Evolutionary conservation across 164 flowering plant species (phyloP).

Genomic region (Paratinospora sagittata): DNA sequence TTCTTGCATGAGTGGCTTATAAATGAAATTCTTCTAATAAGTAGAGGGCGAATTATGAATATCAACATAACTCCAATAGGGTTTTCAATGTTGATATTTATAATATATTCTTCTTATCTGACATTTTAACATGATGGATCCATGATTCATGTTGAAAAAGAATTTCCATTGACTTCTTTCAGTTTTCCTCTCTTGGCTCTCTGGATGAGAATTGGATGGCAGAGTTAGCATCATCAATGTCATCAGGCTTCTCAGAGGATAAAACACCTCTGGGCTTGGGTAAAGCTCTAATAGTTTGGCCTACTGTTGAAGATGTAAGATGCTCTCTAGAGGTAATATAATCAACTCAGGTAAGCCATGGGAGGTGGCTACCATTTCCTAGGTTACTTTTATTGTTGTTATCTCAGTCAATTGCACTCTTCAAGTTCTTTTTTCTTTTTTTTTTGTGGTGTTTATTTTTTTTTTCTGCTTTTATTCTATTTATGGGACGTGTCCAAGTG

Average conservation of each 20-base stretch:
- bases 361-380: not conserved
- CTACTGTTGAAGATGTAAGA: constrained; percentile 94
- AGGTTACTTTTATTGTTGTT: not conserved
- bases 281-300: constrained; percentile 82
- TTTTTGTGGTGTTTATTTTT: not conserved
- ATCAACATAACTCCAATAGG: no score
- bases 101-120: no score
- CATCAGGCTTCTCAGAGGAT: constrained; percentile 70
- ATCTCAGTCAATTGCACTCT: not conserved
- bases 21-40: no score
- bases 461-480: not conserved
- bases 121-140: no score
- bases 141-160: not conserved
- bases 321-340: constrained; percentile 89
- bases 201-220: constrained; percentile 99
- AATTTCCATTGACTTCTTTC: constrained; percentile 20
- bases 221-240: constrained; percentile 80
- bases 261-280: constrained; percentile 78
- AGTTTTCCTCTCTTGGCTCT: constrained; percentile 98
- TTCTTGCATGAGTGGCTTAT: not conserved
- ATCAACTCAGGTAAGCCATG: not conserved
- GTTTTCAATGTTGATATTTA: no score
- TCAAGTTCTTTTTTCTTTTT: not conserved
- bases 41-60: no score
- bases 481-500: not conserved